Evolutionary conservation across 106 monocot species (phyloP), one percentile per base, ranked within the genome.

Genomic region (Ottelia alismoides): DNA sequence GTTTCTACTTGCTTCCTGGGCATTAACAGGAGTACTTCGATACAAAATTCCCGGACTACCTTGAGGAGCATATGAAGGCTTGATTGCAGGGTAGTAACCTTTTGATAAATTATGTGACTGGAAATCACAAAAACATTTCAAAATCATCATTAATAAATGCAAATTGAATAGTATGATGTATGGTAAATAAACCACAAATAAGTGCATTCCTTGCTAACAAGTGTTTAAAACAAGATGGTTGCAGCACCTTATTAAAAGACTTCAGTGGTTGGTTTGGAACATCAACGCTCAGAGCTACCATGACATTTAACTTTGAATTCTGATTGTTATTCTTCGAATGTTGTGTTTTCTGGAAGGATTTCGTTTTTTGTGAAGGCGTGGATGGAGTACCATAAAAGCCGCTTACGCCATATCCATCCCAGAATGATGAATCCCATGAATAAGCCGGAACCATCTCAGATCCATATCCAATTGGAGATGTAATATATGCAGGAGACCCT

Each of bases 391-490:
- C 64, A 49, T 28, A 28, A 66, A 53, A 55, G 27, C 65, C 60
- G 57, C 53, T 69, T 24, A 49, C 66, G 35, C 64, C 51, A 45
- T 61, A 23, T 26, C 58, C 73, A 70, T 74, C 67, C 17, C 61
- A 53, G 29, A 20, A 35, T 30, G 82, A 61, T 28, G 72, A 16
- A 43, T 92, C 87, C 77, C 79, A 83, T 29, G 71, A 31, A 43
- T 75, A 83, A 30, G 64, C 60, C 45, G 80, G 80, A 29, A 73
- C 12, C 45, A 74, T 30, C 28, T 82, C 85, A 35, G 60, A 40
- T 46, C 77, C 71, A 69, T 92, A 85, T 46, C 64, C 67, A 67
- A 67, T 66, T 46, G 76, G 50, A 20, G 76, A 85, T 55, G 80
- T 67, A 63, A 73, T 51, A 65, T 74, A 60, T 1, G 75, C 76